Conservation (phyloP, 1,139 yeast species). For the Debaryomyces subglobosus region DNA sequence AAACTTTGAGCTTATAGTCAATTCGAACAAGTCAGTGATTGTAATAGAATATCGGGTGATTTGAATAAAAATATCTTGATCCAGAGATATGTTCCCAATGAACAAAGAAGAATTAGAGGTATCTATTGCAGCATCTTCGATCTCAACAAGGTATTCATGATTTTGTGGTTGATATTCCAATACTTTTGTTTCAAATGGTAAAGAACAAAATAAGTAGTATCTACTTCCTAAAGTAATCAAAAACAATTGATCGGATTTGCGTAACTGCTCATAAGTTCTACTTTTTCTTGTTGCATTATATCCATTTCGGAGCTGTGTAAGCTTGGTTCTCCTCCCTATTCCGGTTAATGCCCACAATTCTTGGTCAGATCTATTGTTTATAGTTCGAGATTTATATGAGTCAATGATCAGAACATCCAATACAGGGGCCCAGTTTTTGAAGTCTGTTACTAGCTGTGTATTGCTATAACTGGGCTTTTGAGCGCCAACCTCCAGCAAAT, state of each 20-base stretch:
- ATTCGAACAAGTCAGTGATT: slow-evolving; percentile 24
- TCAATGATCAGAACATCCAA: slow-evolving; percentile 44
- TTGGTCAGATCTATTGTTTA: slow-evolving; percentile 25
- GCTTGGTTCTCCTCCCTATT: slow-evolving; percentile 35
- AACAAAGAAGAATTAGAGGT: slow-evolving; percentile 17
- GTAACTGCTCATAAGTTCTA: slow-evolving; percentile 30
- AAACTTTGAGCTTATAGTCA: slow-evolving; percentile 10
- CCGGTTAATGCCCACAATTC: slow-evolving; percentile 57
- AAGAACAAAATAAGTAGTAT: slow-evolving; percentile 36
- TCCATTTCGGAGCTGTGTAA: slow-evolving; percentile 46
- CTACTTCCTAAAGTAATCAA: slow-evolving; percentile 19
- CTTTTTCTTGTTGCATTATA: slow-evolving; percentile 31
- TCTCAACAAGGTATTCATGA: slow-evolving; percentile 24
- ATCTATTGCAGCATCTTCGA: slow-evolving; percentile 23
- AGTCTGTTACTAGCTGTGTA: slow-evolving; percentile 24
- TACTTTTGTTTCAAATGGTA: slow-evolving; percentile 41
- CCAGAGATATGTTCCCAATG: slow-evolving; percentile 12
- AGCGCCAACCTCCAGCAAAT: slow-evolving; percentile 16
- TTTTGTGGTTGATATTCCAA: slow-evolving; percentile 29
- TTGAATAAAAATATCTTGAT: slow-evolving; percentile 28
- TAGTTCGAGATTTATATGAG: slow-evolving; percentile 21
- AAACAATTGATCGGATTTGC: slow-evolving; percentile 29
- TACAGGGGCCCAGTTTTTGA: slow-evolving; percentile 55
- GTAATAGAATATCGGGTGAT: slow-evolving; percentile 30
- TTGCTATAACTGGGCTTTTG: slow-evolving; percentile 16